These are phyloP conservation scores for Lasiodiplodia sp. DNA, from an alignment of 2,329 filamentous ascomycete species.

Conservation along the genomic window DNA sequence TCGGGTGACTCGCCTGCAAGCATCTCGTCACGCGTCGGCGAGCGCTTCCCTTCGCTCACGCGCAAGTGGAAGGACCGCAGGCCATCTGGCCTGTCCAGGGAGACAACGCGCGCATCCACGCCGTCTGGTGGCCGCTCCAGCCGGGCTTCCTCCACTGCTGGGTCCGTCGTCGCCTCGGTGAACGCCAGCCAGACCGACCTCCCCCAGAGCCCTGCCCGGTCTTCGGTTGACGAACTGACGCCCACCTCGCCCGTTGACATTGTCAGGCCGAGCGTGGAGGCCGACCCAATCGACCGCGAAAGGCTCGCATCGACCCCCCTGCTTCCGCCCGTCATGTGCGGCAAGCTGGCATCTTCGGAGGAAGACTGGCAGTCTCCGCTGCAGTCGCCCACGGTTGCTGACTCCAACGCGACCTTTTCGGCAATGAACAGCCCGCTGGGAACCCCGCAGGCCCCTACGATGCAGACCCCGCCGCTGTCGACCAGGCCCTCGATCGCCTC, in stretches of 20 bases:
- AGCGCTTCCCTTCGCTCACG: slow-evolving; percentile 64
- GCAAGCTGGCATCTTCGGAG: slow-evolving; percentile 58
- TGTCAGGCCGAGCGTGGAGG: slow-evolving; percentile 55
- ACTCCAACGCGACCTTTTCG: slow-evolving; percentile 56
- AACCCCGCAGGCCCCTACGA: slow-evolving; percentile 54
- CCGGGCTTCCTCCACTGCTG: slow-evolving; percentile 79
- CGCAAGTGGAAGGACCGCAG: slow-evolving; percentile 61
- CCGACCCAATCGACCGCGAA: slow-evolving; percentile 60
- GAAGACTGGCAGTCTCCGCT: slow-evolving; percentile 77
- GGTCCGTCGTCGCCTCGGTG: slow-evolving; percentile 56
- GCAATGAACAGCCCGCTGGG: slow-evolving; percentile 56
- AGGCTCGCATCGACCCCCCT: slow-evolving; percentile 81
- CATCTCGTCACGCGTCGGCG: slow-evolving; percentile 70
- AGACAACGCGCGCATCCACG: slow-evolving; percentile 33
- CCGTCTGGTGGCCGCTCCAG: slow-evolving; percentile 72
- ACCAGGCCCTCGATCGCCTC: slow-evolving; percentile 80
- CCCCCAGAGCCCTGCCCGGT: slow-evolving; percentile 36
- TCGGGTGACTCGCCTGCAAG: slow-evolving; percentile 66
- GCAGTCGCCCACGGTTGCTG: slow-evolving; percentile 81
- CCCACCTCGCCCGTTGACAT: slow-evolving; percentile 45
- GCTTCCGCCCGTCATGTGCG: slow-evolving; percentile 79
- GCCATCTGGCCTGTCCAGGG: slow-evolving; percentile 35
- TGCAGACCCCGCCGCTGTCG: slow-evolving; percentile 76
- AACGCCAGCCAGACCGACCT: slow-evolving; percentile 42
- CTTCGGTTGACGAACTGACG: slow-evolving; percentile 7